Percentiles rank a stretch among this genome's conserved stretches.
These are phyloP conservation scores for Zizania palustris DNA, from an alignment of 202 grass and related monocot genomes.

Conservation along the genomic window DNA sequence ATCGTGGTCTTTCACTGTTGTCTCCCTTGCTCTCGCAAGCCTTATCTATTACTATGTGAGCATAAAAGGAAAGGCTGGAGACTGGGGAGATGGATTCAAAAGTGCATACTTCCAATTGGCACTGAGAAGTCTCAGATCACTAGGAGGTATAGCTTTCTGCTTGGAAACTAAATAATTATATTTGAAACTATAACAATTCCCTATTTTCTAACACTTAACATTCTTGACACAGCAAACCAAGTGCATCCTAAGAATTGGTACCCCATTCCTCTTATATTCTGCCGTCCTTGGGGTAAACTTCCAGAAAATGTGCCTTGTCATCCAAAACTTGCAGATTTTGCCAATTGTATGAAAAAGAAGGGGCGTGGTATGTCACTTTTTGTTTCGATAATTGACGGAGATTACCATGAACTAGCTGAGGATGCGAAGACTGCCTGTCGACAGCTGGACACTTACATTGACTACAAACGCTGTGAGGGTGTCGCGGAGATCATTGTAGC, in stretches of 20 bases:
- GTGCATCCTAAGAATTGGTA: conserved; percentile 99
- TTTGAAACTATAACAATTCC: not conserved
- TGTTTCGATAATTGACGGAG: conserved; percentile 91
- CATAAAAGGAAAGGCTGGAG: conserved; percentile 94
- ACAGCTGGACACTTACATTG: conserved; percentile 86
- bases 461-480: conserved; percentile 94
- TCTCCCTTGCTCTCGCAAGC: conserved; percentile 91
- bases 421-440: conserved; percentile 85
- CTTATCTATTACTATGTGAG: conserved; percentile 99
- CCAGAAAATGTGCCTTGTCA: conserved; percentile 97
- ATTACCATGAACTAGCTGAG: conserved; percentile 91
- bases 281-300: conserved; percentile 96
- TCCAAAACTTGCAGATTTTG: conserved; percentile 97
- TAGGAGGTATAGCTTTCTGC: conserved; percentile 71
- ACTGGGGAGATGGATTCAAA: conserved; percentile 99
- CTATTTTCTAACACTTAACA: not conserved
- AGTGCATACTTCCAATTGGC: conserved; percentile 99
- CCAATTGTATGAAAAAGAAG: conserved; percentile 99
- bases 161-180: conserved; percentile 31
- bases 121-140: conserved; percentile 82
- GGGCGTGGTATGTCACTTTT: conserved; percentile 99
- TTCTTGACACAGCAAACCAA: conserved; percentile 75
- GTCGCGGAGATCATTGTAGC: conserved; percentile 95
- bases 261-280: conserved; percentile 96
- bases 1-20: conserved; percentile 96